phyloP scores from a whole-genome alignment of 2,329 filamentous ascomycete genomes.

The Aschersonia sp. region DNA sequence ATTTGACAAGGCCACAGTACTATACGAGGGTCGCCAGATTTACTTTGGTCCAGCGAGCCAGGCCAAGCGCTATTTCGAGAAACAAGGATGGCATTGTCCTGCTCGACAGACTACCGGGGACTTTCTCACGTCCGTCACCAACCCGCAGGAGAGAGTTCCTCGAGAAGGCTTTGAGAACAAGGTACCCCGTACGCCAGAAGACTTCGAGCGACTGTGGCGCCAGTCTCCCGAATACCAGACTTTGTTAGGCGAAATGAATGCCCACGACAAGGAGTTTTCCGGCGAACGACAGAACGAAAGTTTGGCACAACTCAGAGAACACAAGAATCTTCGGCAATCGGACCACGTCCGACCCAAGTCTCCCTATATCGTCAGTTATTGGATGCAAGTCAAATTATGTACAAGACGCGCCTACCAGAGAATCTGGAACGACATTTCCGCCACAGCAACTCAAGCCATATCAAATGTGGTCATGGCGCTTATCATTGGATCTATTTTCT shows the following conservation, averaged over 20 bases:
- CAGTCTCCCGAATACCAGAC: slow-evolving; percentile 27
- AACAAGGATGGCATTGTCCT: slow-evolving; percentile 55
- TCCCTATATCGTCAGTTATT: slow-evolving; percentile 40
- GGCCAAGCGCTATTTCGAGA: slow-evolving; percentile 52
- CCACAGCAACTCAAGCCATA: slow-evolving; percentile 28
- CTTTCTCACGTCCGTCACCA: slow-evolving; percentile 56
- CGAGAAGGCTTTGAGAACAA: slow-evolving; percentile 42
- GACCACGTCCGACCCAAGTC: slow-evolving; percentile 39
- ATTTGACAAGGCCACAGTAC: slow-evolving; percentile 62
- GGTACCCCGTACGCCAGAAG: slow-evolving; percentile 54
- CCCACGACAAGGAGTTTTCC: slow-evolving; percentile 31
- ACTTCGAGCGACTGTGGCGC: slow-evolving; percentile 42
- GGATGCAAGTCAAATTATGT: slow-evolving; percentile 37
- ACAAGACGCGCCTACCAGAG: slow-evolving; percentile 36
- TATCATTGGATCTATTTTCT: slow-evolving; percentile 49
- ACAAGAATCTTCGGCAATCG: slow-evolving; percentile 35
- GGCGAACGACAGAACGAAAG: slow-evolving; percentile 22
- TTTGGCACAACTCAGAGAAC: slow-evolving; percentile 26
- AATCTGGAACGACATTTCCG: slow-evolving; percentile 35
- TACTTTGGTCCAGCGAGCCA: slow-evolving; percentile 51
- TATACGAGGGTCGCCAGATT: slow-evolving; percentile 67
- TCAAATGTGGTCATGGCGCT: slow-evolving; percentile 41
- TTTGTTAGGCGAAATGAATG: slow-evolving; percentile 32
- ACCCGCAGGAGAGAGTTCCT: slow-evolving; percentile 42
- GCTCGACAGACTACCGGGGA: slow-evolving; percentile 53